These are phyloP conservation scores for Westerdykella aurantiaca DNA, from an alignment of 2,329 filamentous ascomycete genomes.

Conservation along the genomic window DNA sequence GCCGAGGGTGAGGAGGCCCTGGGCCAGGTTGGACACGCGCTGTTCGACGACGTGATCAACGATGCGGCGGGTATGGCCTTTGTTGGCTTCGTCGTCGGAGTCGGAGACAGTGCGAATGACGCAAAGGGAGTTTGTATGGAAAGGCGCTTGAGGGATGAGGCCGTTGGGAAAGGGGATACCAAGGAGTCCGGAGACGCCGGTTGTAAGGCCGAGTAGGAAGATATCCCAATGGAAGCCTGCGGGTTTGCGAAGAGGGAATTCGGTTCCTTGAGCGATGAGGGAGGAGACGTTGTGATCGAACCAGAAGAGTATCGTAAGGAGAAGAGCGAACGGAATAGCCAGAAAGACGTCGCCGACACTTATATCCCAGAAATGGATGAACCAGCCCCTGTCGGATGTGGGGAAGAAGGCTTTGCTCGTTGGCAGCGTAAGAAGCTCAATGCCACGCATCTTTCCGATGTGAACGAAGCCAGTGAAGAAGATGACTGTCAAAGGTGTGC, in stretches of 20 bases:
- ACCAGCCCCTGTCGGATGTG: constrained; percentile 66
- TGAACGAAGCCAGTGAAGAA: constrained; percentile 91
- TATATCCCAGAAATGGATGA: constrained; percentile 77
- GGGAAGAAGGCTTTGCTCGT: constrained; percentile 74
- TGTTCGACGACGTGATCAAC: constrained; percentile 51
- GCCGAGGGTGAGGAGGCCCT: constrained; percentile 50
- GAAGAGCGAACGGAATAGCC: constrained; percentile 77
- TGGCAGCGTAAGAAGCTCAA: constrained; percentile 66
- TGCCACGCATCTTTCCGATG: constrained; percentile 70
- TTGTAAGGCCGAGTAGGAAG: constrained; percentile 53
- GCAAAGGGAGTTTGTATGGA: constrained; percentile 52
- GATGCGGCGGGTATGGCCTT: constrained; percentile 40
- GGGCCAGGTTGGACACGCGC: constrained; percentile 51
- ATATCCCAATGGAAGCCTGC: constrained; percentile 59
- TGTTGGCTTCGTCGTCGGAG: constrained; percentile 38
- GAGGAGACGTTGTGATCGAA: constrained; percentile 73
- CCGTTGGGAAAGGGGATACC: constrained; percentile 55
- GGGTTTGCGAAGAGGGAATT: constrained; percentile 53
- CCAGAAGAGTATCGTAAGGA: constrained; percentile 80
- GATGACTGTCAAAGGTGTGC: constrained; percentile 60
- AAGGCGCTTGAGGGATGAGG: constrained; percentile 55
- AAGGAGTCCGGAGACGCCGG: constrained; percentile 51
- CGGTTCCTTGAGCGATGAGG: constrained; percentile 51
- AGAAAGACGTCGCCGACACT: constrained; percentile 68
- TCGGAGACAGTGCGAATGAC: constrained; percentile 37